Evolutionary conservation across 2,329 filamentous ascomycete genomes (phyloP), one percentile per base, ranked within the genome.

Genomic region (Fusarium neocosmosporiellum): DNA sequence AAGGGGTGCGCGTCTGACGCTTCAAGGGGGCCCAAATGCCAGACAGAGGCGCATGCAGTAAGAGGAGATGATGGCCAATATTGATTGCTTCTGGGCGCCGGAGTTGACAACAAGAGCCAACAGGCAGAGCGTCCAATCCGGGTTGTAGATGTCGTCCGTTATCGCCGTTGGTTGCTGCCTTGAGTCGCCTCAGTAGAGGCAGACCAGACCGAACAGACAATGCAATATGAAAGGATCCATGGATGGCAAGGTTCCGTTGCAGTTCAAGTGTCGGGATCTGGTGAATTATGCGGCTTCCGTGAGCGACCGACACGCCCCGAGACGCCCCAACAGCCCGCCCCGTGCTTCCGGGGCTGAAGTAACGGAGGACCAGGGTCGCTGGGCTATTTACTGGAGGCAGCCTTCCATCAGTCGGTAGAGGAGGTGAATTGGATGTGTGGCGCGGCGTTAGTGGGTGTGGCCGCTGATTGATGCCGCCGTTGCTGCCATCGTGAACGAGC

Each of bases 11-110:
- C 57, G 55, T 36, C 57, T 65, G 55, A 62, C 72, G 60, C 64
- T 61, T 72, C 64, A 70, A 76, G 74, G 74, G 74, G 74, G 55
- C 31, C 48, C 55, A 68, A 75, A 76, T 75, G 65, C 74, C 70
- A 76, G 53, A 60, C 36, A 55, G 65, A 69, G 74, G 66, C 63
- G 63, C 63, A 64, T 65, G 66, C 58, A 59, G 63, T 48, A 50
- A 48, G 18, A 61, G 46, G 65, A 64, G 55, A 59, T 67, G 59
- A 64, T 58, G 67, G 41, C 31, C 31, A 61, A 41, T 65, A 69
- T 53, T 29, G 27, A 53, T 66, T 65, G 54, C 39, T 66, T 29
- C 39, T 41, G 54, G 65, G 54, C 29, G 39, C n/a, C 61, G 46
- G 46, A 68, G 41, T 59, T 24, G 33, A 27, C 54, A 57, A 57